Base-by-base conservation (phyloP, 495 filamentous ascomycete species). In the Cercophora scortea region DNA sequence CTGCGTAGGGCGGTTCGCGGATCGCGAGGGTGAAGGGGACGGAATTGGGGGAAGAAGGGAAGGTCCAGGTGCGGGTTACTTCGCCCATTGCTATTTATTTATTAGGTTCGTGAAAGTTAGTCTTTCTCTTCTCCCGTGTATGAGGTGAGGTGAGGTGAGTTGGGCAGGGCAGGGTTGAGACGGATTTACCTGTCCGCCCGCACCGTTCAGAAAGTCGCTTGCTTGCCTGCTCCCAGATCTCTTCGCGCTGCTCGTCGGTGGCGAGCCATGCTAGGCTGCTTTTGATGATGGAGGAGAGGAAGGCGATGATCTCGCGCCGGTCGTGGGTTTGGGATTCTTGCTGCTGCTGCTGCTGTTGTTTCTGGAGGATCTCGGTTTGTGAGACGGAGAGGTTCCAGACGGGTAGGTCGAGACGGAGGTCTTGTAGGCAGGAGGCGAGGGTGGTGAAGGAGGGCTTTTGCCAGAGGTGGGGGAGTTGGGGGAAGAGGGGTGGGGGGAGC, bases 1-100 rank as follows among this genome's bases (percentile, higher is more conserved):
- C 81, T 0, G 88, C 95, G 47, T 96, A 69, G 2, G 90, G 82
- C 0, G 93, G 93, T 61, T 98, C 93, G 55, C 91, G 80, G 15
- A 98, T 80, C 13, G 75, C 72, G 47, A 94, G 67, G 38, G 84
- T 77, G 55, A 87, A 76, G 0, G 60, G 13, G 1, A 60, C 51
- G 6, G 53, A 50, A n/a, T n/a, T n/a, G n/a, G n/a, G n/a, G n/a
- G n/a, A n/a, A n/a, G n/a, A n/a, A n/a, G n/a, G n/a, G 25, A 97
- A 85, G 2, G 67, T 71, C 76, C 95, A 96, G 5, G 72, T 72
- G 32, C 92, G 81, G 25, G 79, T 85, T 54, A 95, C 79, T 44
- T 87, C 83, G 0, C 85, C 83, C 85, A 92, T 90, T 7, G 82
- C 90, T 79, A 57, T n/a, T n/a, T 45, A n/a, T 19, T 18, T 32